These are phyloP conservation scores for Dioszegia aurantiaca DNA, from an alignment of 768 basidiomycete genomes.

Conservation along the genomic window DNA sequence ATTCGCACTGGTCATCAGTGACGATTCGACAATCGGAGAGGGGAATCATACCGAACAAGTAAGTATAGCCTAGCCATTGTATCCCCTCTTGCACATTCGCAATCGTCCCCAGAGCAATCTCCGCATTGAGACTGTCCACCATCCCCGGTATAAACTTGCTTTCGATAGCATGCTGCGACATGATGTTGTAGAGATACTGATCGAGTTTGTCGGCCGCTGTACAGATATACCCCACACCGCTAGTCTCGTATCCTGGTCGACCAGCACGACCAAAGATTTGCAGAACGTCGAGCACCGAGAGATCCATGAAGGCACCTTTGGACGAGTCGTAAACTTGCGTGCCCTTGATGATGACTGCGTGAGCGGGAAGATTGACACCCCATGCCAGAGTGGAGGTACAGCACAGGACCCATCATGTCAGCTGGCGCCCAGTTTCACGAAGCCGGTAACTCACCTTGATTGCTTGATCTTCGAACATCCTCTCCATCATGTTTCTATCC, in stretches of 20 bases:
- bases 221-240: conserved; percentile 95
- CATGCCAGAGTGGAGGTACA: conserved; percentile 98
- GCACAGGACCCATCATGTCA: conserved; percentile 71
- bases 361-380: conserved; percentile 98
- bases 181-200: conserved; percentile 83
- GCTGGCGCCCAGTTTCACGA: neutral
- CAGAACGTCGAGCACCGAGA: conserved; percentile 90
- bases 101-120: conserved; percentile 91
- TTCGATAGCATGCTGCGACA: conserved; percentile 92
- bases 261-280: conserved; percentile 96
- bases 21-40: conserved; percentile 53
- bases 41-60: conserved; percentile 65
- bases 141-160: conserved; percentile 86
- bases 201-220: conserved; percentile 88
- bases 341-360: conserved; percentile 96
- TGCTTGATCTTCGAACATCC: conserved; percentile 81
- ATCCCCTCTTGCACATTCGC: conserved; percentile 79
- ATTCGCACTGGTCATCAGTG: conserved; percentile 13
- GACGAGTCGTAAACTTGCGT: conserved; percentile 92
- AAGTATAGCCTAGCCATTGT: conserved; percentile 95
- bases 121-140: conserved; percentile 88
- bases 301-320: conserved; percentile 83
- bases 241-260: conserved; percentile 62
- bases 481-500: conserved; percentile 92
- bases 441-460: conserved; percentile 67